Base-by-base conservation (phyloP, 495 filamentous ascomycete species). In the Apodospora peruviana region DNA sequence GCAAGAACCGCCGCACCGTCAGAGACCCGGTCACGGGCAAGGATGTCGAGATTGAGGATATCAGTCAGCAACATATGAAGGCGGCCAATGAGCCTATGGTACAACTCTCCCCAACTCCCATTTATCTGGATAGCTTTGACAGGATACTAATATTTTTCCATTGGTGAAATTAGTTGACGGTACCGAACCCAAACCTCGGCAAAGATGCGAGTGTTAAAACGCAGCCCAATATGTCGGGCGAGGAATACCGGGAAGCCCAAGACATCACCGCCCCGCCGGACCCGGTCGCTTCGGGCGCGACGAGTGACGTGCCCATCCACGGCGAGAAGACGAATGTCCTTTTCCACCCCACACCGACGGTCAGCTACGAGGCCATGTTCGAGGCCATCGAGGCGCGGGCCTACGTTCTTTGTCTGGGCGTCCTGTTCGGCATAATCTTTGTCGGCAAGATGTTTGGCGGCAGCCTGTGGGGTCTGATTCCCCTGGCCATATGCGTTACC, bases 301-400 rank as follows among this genome's bases (percentile, higher is more conserved):
- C 91, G 2, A 88, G 86, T 8, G 91, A 97, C 66, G 88, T 97
- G 5, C 91, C 91, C 14, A 95, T 97, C 56, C 90, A 88, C 62
- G 90, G 90, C 47, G 91, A 96, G 59, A 95, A 89, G 75, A 97
- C 91, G 1, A 96, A 96, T 55, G 82, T 97, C 25, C 81, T 97
- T 22, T 96, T 96, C 67, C 90, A 96, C 60, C 91, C 93, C 0
- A 97, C 91, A 0, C 91, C 91, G 0, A 84, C 86, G 1, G 74
- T 96, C 45, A 85, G 82, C 57, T 94, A 87, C 49, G 84, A 90
- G 62, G 88, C 91, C 4, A 94, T 89, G 75, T 95, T 86, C 69
- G 80, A 75, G 14, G 55, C 77, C 7, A 59, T 97, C 59, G 88
- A 96, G 64, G 82, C 78, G 49, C 73, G 82, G 41, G 87, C 84